Base-by-base conservation (phyloP, 257 asterid species). In the Solanum paucissectum region DNA sequence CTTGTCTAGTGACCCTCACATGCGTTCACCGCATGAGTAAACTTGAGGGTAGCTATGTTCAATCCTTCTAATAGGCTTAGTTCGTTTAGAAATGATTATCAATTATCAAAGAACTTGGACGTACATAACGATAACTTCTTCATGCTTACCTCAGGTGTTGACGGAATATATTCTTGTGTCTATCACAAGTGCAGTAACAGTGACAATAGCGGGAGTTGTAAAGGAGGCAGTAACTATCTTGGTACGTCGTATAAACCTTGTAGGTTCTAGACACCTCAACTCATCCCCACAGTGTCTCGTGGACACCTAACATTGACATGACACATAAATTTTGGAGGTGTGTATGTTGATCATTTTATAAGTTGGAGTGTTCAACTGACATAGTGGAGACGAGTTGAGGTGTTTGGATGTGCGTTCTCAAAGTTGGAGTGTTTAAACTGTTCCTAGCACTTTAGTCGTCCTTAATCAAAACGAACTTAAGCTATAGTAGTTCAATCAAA, bases 131-230 rank as follows among this genome's bases (percentile, higher is more conserved):
- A 40, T 6, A n/a, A 25, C 62, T 44, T 3, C 25, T 72, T n/a
- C 84, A 8, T 42, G n/a, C 25, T 44, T 25, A 44, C 25, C 38
- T 76, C 97, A 97, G 99, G 99, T 97, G 81, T 90, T 97, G 89
- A 96, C 99, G 0, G 99, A 97, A 89, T 97, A 93, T 84, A 88
- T 97, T 91, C 99, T 97, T 42, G 93, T 97, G 66, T 97, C 99
- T 9, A 94, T 96, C 33, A 96, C 99, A 75, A 97, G 99, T 92
- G 99, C 99, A 10, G 98, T 97, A 86, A 97, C 99, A 36, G 98
- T 97, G 62, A 97, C 99, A 82, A 97, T 97, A 89, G 99, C 99
- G 23, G 99, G 99, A 90, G 98, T 97, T 90, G 99, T 97, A 90
- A 96, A 97, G 93, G 99, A 97, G 91, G 99, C 99, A 27, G 98